A percentile compares a stretch with the other conserved stretches of the same genome.
Conservation (phyloP, 129 eudicot species). For the Centaurea solstitialis region DNA sequence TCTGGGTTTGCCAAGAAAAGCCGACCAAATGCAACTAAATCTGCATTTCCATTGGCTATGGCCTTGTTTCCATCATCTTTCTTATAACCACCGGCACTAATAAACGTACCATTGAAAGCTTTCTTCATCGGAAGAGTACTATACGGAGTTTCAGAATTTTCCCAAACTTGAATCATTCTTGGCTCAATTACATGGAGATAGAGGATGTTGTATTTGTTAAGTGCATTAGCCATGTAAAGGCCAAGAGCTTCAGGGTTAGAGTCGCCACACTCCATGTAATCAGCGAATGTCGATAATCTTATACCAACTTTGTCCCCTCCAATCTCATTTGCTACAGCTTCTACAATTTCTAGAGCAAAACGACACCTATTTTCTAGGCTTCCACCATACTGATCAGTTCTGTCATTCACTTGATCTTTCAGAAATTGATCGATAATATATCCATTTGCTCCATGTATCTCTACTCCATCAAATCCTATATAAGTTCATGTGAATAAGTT, state of each 20-base stretch:
- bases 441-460: conserved; percentile 65
- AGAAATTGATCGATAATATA: conserved; percentile 60
- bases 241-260: conserved; percentile 60
- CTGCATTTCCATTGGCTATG: conserved; percentile 12
- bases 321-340: conserved; percentile 51
- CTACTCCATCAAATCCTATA: conserved; percentile 67
- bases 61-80: conserved; percentile 32
- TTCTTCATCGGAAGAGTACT: conserved; percentile 38
- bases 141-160: conserved; percentile 13
- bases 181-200: conserved; percentile 48
- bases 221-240: conserved; percentile 53
- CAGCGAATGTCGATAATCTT: conserved; percentile 47
- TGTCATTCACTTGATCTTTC: conserved; percentile 54
- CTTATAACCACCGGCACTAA: conserved; percentile 43
- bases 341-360: conserved; percentile 43
- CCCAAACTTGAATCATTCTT: conserved; percentile 30
- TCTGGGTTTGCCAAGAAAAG: conserved; percentile 50
- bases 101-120: conserved; percentile 42
- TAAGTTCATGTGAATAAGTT: background rate
- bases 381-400: conserved; percentile 59
- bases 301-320: conserved; percentile 54
- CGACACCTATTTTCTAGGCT: conserved; percentile 56
- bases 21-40: conserved; percentile 43
- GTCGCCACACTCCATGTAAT: conserved; percentile 43
- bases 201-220: conserved; percentile 28